Conservation (phyloP, 371 early-diverging fungal genomes). For the Zychaea mexicana region DNA sequence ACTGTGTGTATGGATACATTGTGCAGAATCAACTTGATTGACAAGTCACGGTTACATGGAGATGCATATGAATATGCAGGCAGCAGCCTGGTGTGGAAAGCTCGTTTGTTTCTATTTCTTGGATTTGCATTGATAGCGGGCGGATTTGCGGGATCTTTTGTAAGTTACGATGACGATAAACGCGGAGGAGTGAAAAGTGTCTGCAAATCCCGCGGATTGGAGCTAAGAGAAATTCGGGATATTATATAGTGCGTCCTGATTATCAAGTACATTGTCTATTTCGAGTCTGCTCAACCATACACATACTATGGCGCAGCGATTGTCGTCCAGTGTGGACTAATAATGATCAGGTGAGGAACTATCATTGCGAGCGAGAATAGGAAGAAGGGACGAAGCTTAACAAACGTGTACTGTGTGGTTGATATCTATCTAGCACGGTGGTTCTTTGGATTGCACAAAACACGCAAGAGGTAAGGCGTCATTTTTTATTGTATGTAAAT, state of each 20-base stretch:
- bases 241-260: conserved; percentile 63
- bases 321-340: conserved; percentile 67
- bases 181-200: neutral
- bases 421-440: conserved; percentile 28
- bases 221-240: neutral
- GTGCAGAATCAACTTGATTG: conserved; percentile 57
- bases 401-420: neutral
- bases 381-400: neutral
- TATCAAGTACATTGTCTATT: conserved; percentile 67
- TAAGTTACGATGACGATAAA: conserved; percentile 28
- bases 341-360: conserved; percentile 69
- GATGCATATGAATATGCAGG: conserved; percentile 52
- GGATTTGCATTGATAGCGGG: conserved; percentile 82
- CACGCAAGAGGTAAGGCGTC: conserved; percentile 39
- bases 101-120: conserved; percentile 73
- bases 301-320: conserved; percentile 71
- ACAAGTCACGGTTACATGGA: conserved; percentile 58
- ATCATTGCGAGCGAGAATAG: neutral
- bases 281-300: conserved; percentile 59
- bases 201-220: neutral
- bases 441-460: conserved; percentile 53
- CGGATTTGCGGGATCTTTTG: conserved; percentile 75
- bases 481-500: neutral
- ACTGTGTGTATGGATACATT: too few species aligned
- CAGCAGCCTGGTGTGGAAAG: conserved; percentile 63